phyloP scores from a whole-genome alignment of 129 eudicot species.

The Dittrichia graveolens region DNA sequence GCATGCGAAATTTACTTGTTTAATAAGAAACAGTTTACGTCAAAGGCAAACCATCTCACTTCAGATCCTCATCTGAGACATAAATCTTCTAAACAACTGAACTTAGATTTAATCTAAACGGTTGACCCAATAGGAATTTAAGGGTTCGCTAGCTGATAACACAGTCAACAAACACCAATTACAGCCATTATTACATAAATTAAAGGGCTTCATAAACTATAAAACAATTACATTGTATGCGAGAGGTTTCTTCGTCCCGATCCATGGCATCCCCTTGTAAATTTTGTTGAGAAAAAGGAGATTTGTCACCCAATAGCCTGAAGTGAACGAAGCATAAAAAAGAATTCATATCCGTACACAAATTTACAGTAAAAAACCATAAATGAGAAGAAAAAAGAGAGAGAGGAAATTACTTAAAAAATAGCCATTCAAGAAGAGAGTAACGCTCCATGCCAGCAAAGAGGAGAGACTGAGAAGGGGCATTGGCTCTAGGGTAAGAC shows the following conservation, averaged over 20 bases:
- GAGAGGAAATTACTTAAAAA: constrained; percentile 62
- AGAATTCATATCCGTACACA: neutral
- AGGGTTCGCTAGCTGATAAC: constrained; percentile 6
- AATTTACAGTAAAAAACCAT: neutral
- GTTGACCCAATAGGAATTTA: neutral
- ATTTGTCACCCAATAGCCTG: constrained; percentile 94
- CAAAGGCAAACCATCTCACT: constrained; percentile 14
- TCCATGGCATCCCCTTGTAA: constrained; percentile 87
- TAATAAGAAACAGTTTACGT: neutral
- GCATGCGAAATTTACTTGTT: constrained; percentile 12
- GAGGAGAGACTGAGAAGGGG: constrained; percentile 93
- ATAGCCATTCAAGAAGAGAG: constrained; percentile 98
- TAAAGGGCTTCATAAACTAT: neutral
- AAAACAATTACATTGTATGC: constrained; percentile 71
- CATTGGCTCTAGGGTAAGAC: constrained; percentile 88
- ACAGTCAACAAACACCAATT: constrained; percentile 13
- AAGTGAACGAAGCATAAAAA: constrained; percentile 18
- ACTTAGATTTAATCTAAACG: constrained; percentile 14
- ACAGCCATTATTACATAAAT: neutral
- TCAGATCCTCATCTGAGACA: neutral
- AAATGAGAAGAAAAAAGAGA: neutral
- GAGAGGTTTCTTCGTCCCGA: constrained; percentile 96
- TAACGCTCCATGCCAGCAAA: constrained; percentile 99
- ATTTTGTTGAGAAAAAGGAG: constrained; percentile 94
- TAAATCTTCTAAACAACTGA: neutral